Base-by-base conservation (phyloP, 1,139 yeast genomes). In the Suzukiozyma palmioleophila region DNA sequence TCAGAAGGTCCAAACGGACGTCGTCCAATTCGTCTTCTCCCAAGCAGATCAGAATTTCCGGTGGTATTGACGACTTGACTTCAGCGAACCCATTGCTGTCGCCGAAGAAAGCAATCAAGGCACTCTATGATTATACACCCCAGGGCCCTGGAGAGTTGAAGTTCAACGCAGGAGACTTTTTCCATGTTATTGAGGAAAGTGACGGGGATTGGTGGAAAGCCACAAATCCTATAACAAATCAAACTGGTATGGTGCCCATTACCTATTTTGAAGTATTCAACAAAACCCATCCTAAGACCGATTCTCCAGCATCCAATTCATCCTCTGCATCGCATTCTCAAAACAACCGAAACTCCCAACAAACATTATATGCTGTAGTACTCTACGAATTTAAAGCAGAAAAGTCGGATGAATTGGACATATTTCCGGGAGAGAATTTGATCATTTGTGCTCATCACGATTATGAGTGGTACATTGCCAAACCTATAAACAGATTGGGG, bases 381-480 rank as follows among this genome's bases (percentile, higher is more conserved):
- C 69, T 88, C 42, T 92, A 81, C 57, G 95, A 86, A 53, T 92
- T 92, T 60, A 75, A 72, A 46, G 97, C 97, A 5, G 97, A 92
- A 63, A 75, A 96, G 42, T 74, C 75, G 15, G 97, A 92, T 62
- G 98, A 92, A 60, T 73, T 92, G 49, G 84, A 84, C 47, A 87
- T 92, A 3, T 54, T 62, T 26, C 88, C 87, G 1, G 97, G 97
- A 28, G 98, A 92, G 56, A 84, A 87, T 52, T 76, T 92, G 49
- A 86, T 89, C 32, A 80, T 92, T 13, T 92, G 96, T 62, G 98
- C 98, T 2, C 97, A 90, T 62, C 95, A 92, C 55, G 92, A 88
- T 43, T 87, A 75, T 50, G 98, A 92, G 62, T 92, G 98, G 98
- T 90, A 89, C 54, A 94, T 92, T 43, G 97, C 97, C 11, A 92